These are phyloP conservation scores for Toxoplasma gondii DNA, from an alignment of 169 alveolate genomes.

Conservation along the genomic window DNA sequence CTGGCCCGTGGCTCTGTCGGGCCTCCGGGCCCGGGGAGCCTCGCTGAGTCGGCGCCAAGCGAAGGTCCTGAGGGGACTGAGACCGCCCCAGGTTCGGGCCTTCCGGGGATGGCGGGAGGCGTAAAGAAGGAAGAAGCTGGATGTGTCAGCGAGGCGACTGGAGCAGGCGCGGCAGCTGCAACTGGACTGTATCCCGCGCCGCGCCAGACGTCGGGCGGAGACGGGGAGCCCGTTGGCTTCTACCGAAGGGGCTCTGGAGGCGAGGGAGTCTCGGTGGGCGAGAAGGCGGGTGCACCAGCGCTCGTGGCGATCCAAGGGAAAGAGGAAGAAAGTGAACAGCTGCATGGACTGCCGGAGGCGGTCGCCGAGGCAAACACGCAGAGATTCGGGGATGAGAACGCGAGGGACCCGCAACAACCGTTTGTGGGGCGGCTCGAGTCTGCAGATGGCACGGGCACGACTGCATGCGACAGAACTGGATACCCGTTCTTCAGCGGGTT, in stretches of 20 bases:
- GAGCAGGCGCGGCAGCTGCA: too few species aligned
- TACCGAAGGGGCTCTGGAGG: neutral
- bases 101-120: neutral
- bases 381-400: neutral
- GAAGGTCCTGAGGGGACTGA: neutral
- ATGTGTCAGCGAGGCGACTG: too few species aligned
- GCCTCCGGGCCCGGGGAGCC: neutral
- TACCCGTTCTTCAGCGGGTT: neutral
- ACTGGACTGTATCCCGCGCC: neutral
- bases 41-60: neutral
- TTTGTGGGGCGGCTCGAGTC: neutral
- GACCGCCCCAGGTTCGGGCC: neutral
- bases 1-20: neutral
- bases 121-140: neutral
- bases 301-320: neutral
- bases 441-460: neutral
- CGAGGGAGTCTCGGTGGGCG: neutral
- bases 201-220: neutral
- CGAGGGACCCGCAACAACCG: neutral
- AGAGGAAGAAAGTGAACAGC: neutral
- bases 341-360: neutral
- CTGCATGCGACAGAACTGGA: neutral
- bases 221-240: neutral
- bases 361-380: neutral
- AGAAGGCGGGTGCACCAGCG: neutral